A percentile compares a stretch with the other conserved stretches of the same genome.
phyloP scores from a whole-genome alignment of 805 yeast genomes.

The baker's yeast (Saccharomyces cerevisiae) region DNA sequence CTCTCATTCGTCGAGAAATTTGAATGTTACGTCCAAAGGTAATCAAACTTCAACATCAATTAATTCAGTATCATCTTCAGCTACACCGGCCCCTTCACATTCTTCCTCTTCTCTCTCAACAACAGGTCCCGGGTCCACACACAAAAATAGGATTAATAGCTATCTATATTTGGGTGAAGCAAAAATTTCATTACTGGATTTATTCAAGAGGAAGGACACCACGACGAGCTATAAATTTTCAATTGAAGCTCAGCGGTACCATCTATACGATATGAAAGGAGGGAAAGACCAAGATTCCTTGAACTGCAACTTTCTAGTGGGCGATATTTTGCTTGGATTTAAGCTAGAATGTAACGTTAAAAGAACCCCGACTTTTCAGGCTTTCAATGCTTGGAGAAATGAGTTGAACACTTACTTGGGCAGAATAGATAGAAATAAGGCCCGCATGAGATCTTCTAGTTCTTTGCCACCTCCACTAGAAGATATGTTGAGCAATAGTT shows the following conservation, averaged over 20 bases:
- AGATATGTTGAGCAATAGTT: not conserved
- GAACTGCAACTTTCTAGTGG: conserved; percentile 9
- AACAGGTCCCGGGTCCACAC: not conserved
- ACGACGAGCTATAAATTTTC: conserved; percentile 16
- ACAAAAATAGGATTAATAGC: conserved; percentile 2
- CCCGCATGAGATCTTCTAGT: not conserved
- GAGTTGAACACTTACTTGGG: conserved; percentile 3
- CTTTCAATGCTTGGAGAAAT: conserved; percentile 19
- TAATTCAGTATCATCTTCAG: not conserved
- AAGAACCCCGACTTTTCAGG: conserved; percentile 14
- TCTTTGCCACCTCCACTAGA: not conserved
- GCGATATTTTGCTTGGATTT: conserved; percentile 22
- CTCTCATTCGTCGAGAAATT: not conserved
- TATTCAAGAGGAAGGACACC: conserved; percentile 17
- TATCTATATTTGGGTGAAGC: conserved; percentile 28
- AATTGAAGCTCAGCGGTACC: conserved; percentile 19
- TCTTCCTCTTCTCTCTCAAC: not conserved
- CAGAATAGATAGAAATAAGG: not conserved
- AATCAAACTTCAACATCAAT: not conserved
- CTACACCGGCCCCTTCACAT: not conserved
- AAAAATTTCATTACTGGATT: conserved; percentile 21
- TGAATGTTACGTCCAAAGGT: conserved; percentile 1
- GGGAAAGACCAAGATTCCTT: conserved; percentile 5
- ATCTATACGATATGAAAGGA: conserved; percentile 19
- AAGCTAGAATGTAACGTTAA: conserved; percentile 12